phyloP scores from a whole-genome alignment of 2,329 filamentous ascomycete species.

The Microcyclosporella mali region DNA sequence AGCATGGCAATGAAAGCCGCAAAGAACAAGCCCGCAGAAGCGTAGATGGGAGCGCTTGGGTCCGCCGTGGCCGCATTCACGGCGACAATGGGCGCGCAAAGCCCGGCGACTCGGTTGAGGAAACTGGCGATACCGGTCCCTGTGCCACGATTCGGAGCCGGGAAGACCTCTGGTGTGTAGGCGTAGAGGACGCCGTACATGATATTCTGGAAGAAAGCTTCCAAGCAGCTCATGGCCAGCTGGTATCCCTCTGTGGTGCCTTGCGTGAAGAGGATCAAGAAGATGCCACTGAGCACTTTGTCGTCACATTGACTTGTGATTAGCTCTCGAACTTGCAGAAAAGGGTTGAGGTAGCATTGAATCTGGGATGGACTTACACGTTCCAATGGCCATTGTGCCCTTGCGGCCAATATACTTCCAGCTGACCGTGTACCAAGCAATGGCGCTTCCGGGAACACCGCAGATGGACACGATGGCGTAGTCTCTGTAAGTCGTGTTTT shows the following conservation, averaged over 20 bases:
- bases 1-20: conserved; percentile 40
- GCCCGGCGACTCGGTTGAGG: conserved; percentile 60
- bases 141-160: conserved; percentile 63
- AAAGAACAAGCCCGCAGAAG: conserved; percentile 38
- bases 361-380: too few species aligned
- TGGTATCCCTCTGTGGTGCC: conserved; percentile 53
- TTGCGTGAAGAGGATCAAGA: conserved; percentile 60
- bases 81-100: conserved; percentile 64
- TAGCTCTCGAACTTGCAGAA: too few species aligned
- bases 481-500: conserved; percentile 59
- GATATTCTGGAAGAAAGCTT: conserved; percentile 65
- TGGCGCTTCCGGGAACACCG: conserved; percentile 69
- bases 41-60: conserved; percentile 40
- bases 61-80: conserved; percentile 35
- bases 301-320: too few species aligned
- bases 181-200: conserved; percentile 67
- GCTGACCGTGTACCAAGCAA: conserved; percentile 68
- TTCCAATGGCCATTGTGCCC: conserved; percentile 63
- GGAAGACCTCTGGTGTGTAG: conserved; percentile 72
- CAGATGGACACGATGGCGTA: conserved; percentile 73
- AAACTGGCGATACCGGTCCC: conserved; percentile 68
- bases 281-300: conserved; percentile 62
- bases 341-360: too few species aligned
- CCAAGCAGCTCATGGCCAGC: conserved; percentile 46
- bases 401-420: conserved; percentile 66